phyloP scores from a whole-genome alignment of 495 filamentous ascomycete genomes.

The Oidiodendron maius region DNA sequence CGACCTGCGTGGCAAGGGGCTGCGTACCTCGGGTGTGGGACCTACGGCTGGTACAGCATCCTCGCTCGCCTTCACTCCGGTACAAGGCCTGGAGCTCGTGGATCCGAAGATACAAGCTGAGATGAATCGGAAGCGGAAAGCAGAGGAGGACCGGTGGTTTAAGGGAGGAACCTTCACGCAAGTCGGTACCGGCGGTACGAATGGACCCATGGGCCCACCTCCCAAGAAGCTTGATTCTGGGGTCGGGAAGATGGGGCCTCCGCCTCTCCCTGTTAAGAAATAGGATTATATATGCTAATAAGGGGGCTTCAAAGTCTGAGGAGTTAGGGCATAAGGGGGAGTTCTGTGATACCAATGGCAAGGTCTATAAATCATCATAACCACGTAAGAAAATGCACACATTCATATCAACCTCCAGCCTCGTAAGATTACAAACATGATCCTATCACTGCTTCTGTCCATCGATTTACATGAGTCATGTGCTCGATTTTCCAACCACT shows the following conservation, averaged over 20 bases:
- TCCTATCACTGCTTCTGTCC: too few species aligned
- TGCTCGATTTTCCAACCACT: too few species aligned
- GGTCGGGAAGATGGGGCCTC: slow-evolving; percentile 21
- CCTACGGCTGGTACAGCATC: slow-evolving; percentile 71
- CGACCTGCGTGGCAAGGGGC: slow-evolving; percentile 64
- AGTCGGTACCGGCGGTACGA: slow-evolving; percentile 45
- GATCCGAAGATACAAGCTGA: slow-evolving; percentile 88
- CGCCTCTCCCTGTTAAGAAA: slow-evolving; percentile 12
- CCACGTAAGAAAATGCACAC: too few species aligned
- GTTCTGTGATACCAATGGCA: too few species aligned
- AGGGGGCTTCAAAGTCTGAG: too few species aligned
- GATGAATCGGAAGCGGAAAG: slow-evolving; percentile 79
- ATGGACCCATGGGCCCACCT: slow-evolving; percentile 19
- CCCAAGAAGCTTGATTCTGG: slow-evolving; percentile 24
- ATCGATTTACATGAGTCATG: too few species aligned
- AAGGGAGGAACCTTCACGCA: slow-evolving; percentile 94
- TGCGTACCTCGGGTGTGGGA: slow-evolving; percentile 71
- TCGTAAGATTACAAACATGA: too few species aligned
- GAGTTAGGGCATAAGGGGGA: too few species aligned
- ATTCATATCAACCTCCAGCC: too few species aligned
- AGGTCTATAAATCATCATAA: too few species aligned
- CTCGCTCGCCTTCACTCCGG: slow-evolving; percentile 87
- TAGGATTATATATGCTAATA: too few species aligned
- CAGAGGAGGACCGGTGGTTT: slow-evolving; percentile 93
- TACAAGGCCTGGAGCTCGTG: slow-evolving; percentile 91